A percentile compares a stretch with the other conserved stretches of the same genome.
These are phyloP conservation scores for Axilococcus clingmanii DNA, from an alignment of 139 green algal species.

Conservation along the genomic window DNA sequence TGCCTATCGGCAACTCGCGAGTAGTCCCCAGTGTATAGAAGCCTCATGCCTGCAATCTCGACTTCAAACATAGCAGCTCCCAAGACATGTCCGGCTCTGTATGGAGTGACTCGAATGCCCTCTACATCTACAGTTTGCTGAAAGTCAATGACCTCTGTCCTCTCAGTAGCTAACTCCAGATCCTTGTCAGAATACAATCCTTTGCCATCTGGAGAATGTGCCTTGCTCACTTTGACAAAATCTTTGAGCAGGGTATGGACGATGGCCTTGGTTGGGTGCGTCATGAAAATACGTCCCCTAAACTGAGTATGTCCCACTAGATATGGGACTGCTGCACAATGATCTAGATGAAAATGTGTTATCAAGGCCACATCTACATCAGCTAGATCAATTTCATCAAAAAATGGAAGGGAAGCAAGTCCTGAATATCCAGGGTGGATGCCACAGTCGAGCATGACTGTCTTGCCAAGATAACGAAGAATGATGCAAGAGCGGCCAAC, in stretches of 20 bases:
- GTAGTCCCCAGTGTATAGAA: slow-evolving; percentile 96
- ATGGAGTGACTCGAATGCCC: slow-evolving; percentile 78
- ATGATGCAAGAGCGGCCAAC: slow-evolving; percentile 92
- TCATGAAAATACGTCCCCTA: slow-evolving; percentile 93
- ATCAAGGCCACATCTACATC: slow-evolving; percentile 85
- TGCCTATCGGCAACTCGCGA: slow-evolving; percentile 73
- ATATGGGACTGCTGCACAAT: slow-evolving; percentile 91
- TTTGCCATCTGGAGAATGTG: slow-evolving; percentile 7
- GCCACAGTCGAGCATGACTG: slow-evolving; percentile 91
- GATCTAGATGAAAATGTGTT: slow-evolving; percentile 98
- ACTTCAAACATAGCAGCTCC: slow-evolving; percentile 99
- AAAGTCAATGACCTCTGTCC: slow-evolving; percentile 96
- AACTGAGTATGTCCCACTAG: slow-evolving; percentile 82
- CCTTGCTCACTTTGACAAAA: slow-evolving; percentile 65
- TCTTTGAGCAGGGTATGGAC: slow-evolving; percentile 84
- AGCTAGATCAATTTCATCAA: slow-evolving; percentile 79
- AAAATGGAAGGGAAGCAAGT: slow-evolving; percentile 75
- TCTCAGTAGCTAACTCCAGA: slow-evolving; percentile 68
- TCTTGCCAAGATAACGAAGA: slow-evolving; percentile 76
- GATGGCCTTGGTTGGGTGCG: slow-evolving; percentile 96
- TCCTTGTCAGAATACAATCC: slow-evolving; percentile 75
- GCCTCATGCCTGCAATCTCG: slow-evolving; percentile 79
- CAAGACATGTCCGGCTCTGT: slow-evolving; percentile 90
- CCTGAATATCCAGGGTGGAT: slow-evolving; percentile 88
- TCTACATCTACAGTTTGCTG: slow-evolving; percentile 79